These are phyloP conservation scores for Phallus indusiatus DNA, from an alignment of 768 basidiomycete species.

Conservation along the genomic window DNA sequence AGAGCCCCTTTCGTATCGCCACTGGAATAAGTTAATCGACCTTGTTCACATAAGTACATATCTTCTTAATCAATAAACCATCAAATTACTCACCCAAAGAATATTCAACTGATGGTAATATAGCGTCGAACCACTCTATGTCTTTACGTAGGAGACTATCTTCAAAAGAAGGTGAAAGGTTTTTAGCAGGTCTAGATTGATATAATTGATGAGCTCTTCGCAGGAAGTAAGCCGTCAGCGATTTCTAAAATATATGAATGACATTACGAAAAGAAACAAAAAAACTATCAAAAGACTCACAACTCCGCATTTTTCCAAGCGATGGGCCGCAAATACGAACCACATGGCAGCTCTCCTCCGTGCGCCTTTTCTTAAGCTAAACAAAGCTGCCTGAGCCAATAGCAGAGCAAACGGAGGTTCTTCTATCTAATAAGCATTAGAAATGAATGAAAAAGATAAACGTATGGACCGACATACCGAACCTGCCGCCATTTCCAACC, in stretches of 20 bases:
- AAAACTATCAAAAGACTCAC: conserved; percentile 36
- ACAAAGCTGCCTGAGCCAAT: conserved; percentile 67
- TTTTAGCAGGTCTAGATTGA: conserved; percentile 38
- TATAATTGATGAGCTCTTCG: conserved; percentile 62
- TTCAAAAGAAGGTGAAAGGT: conserved; percentile 75
- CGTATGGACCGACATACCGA: conserved; percentile 44
- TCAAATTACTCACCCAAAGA: conserved; percentile 47
- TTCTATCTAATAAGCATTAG: conserved; percentile 45
- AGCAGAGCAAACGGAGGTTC: conserved; percentile 74
- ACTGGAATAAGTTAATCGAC: conserved; percentile 82
- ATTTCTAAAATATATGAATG: conserved; percentile 47
- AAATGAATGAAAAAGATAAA: conserved; percentile 19
- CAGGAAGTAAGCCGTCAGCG: conserved; percentile 74
- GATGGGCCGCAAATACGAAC: conserved; percentile 69
- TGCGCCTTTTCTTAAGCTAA: conserved; percentile 47
- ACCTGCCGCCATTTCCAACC: conserved; percentile 80
- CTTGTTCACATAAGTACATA: conserved; percentile 28
- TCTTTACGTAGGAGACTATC: conserved; percentile 39
- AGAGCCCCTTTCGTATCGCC: conserved; percentile 76
- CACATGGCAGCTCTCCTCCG: conserved; percentile 61
- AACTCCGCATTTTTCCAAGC: conserved; percentile 76
- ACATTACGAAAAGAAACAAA: conserved; percentile 5
- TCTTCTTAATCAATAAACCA: neutral
- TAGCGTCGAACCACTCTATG: conserved; percentile 45
- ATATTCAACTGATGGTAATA: conserved; percentile 69